phyloP scores from a whole-genome alignment of 169 alveolate species.

The Plasmodium inui region DNA sequence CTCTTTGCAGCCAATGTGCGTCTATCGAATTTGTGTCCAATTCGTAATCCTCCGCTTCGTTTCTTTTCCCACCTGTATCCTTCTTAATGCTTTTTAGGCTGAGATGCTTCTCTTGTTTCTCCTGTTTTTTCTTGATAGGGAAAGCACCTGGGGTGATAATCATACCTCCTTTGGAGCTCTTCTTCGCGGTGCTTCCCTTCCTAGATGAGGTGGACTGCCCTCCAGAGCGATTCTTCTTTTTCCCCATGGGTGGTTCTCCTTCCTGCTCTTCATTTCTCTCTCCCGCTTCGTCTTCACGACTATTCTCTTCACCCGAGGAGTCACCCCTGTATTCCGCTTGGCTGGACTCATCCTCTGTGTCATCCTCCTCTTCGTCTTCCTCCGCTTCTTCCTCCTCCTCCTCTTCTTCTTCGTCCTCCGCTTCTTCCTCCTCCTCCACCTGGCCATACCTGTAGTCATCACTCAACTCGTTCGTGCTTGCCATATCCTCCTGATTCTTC shows the following conservation, averaged over 20 bases:
- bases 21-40: constrained; percentile 89
- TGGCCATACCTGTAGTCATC: constrained; percentile 45
- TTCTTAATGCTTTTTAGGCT: constrained; percentile 66
- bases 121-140: constrained; percentile 78
- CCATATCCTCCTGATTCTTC: constrained; percentile 65
- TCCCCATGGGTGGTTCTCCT: constrained; percentile 77
- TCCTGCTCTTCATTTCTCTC: too few relatives aligned
- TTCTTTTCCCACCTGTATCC: neutral
- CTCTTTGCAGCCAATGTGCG: constrained; percentile 97
- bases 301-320: constrained; percentile 72
- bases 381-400: neutral
- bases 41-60: constrained; percentile 27
- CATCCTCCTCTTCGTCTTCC: constrained; percentile 75
- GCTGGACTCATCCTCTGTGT: constrained; percentile 80
- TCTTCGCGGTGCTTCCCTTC: constrained; percentile 63
- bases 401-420: constrained; percentile 47
- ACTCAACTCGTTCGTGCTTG: constrained; percentile 69
- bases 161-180: neutral
- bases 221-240: constrained; percentile 52
- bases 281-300: constrained; percentile 64
- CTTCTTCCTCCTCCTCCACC: constrained; percentile 77
- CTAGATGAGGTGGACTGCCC: neutral
- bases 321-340: constrained; percentile 82
- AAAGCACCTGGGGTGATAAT: constrained; percentile 25
- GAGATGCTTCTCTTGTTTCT: constrained; percentile 63